Percentiles rank a stretch among this genome's conserved stretches.
These are phyloP conservation scores for Ceratocystis destructans DNA, from an alignment of 2,329 filamentous ascomycete species.

Conservation along the genomic window DNA sequence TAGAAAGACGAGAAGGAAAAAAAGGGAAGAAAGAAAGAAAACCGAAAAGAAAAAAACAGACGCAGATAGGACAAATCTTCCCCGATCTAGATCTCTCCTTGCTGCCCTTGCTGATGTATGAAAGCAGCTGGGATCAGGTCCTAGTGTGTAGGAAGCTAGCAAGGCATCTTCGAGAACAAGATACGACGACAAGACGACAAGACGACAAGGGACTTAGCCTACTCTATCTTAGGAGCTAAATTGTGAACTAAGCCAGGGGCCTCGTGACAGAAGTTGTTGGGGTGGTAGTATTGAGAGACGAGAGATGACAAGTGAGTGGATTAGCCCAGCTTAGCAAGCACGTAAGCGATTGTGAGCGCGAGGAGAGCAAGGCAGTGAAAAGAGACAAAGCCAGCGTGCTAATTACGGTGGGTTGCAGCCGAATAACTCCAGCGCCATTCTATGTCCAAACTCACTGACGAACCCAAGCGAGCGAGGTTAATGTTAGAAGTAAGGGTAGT, in stretches of 20 bases:
- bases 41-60: too few species aligned
- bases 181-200: background rate
- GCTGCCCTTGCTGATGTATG: background rate
- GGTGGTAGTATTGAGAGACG: background rate
- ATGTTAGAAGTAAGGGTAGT: background rate
- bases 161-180: conserved; percentile 7
- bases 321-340: background rate
- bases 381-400: background rate
- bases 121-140: background rate
- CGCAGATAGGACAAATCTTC: background rate
- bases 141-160: background rate
- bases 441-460: background rate
- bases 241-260: background rate
- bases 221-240: background rate
- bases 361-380: background rate
- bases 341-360: background rate
- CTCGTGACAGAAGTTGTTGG: background rate
- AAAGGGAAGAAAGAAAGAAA: background rate
- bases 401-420: background rate
- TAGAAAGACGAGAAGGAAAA: background rate
- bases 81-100: background rate
- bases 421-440: background rate
- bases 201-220: background rate
- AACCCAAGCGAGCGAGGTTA: background rate
- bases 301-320: background rate